phyloP scores from a whole-genome alignment of 1,284 basidiomycete species.

The Omphalotus olearius region DNA sequence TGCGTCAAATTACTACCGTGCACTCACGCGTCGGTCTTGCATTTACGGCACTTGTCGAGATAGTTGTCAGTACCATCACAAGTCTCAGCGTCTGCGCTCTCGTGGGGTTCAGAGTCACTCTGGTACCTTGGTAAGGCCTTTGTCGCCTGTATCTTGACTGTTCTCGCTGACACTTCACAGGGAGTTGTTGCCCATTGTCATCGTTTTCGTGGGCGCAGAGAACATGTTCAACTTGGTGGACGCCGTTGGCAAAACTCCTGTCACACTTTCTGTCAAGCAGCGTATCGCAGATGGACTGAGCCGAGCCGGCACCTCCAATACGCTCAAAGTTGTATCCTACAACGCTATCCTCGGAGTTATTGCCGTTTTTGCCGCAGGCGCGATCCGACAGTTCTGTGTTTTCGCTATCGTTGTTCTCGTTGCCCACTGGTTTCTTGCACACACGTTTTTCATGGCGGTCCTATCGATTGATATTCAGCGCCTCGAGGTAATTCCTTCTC shows the following conservation, averaged over 20 bases:
- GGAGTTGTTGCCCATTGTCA: slow-evolving; percentile 89
- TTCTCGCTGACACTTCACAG: slow-evolving; percentile 29
- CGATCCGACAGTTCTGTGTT: slow-evolving; percentile 89
- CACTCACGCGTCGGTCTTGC: slow-evolving; percentile 91
- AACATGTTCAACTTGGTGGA: slow-evolving; percentile 95
- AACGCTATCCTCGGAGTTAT: slow-evolving; percentile 79
- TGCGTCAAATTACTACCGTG: slow-evolving; percentile 78
- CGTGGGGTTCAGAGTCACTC: slow-evolving; percentile 78
- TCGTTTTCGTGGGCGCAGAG: slow-evolving; percentile 94
- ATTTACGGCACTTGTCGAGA: slow-evolving; percentile 90
- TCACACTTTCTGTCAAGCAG: slow-evolving; percentile 88
- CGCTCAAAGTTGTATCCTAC: slow-evolving; percentile 87
- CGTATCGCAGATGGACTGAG: slow-evolving; percentile 88
- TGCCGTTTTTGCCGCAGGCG: slow-evolving; percentile 73
- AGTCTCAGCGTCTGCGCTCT: slow-evolving; percentile 89
- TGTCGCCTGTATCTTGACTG: slow-evolving; percentile 9
- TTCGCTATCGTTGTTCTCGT: slow-evolving; percentile 94
- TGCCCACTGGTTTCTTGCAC: slow-evolving; percentile 93
- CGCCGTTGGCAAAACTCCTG: slow-evolving; percentile 86
- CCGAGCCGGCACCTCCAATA: slow-evolving; percentile 86
- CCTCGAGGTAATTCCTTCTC: slow-evolving; percentile 53
- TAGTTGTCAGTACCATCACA: slow-evolving; percentile 88
- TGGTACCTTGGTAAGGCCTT: slow-evolving; percentile 75
- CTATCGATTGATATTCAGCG: slow-evolving; percentile 89
- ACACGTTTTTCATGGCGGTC: slow-evolving; percentile 90